Percentiles rank a stretch among this genome's conserved stretches.
Conservation (phyloP, 768 basidiomycete genomes). For the Russula abietina region DNA sequence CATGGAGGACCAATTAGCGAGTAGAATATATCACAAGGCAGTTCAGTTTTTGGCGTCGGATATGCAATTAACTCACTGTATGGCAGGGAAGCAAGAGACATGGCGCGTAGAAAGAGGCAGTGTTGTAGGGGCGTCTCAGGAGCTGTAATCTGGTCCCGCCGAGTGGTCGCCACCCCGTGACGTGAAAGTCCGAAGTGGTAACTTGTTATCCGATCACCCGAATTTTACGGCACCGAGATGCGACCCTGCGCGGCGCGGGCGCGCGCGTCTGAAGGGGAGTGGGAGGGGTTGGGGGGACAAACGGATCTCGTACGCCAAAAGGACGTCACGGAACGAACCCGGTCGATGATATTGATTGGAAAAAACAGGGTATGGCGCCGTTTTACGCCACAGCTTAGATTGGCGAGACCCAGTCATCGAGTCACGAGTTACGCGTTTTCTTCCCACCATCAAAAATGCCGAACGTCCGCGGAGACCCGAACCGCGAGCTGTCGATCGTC, state of each 20-base stretch:
- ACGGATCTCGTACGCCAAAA: neutral
- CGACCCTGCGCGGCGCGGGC: too few relatives aligned
- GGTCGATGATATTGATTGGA: neutral
- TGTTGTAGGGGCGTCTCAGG: slow-evolving; percentile 13
- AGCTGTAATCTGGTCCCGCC: too few relatives aligned
- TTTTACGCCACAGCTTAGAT: neutral
- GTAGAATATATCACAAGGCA: neutral
- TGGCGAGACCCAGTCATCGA: neutral
- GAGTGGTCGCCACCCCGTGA: neutral
- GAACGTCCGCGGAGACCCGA: neutral
- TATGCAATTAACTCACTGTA: neutral
- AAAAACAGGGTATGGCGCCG: neutral
- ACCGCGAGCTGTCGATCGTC: neutral
- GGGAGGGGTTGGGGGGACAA: too few relatives aligned
- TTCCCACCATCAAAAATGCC: neutral
- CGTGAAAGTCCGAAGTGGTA: neutral
- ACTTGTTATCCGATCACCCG: neutral
- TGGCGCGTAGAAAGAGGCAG: neutral
- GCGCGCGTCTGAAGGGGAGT: too few relatives aligned
- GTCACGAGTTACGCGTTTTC: neutral
- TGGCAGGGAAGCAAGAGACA: neutral
- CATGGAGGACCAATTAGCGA: slow-evolving; percentile 1
- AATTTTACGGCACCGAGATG: neutral
- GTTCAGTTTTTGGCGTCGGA: neutral
- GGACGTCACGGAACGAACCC: neutral